These are phyloP conservation scores for Myxozyma mucilagina DNA, from an alignment of 805 yeast genomes.

Conservation along the genomic window DNA sequence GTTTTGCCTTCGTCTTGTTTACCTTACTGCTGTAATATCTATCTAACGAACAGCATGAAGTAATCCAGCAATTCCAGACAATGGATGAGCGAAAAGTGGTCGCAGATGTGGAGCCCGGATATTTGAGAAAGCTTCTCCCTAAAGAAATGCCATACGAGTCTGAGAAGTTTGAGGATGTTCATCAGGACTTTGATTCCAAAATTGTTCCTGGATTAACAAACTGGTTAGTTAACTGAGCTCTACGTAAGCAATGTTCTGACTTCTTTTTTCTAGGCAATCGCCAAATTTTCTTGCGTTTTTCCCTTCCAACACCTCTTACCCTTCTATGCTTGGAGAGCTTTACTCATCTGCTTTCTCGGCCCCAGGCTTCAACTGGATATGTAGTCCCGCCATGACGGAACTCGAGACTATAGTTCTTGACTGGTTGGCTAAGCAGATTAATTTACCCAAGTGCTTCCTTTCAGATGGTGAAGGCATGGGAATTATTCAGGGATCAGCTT, in stretches of 20 bases:
- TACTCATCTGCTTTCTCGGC: conserved; percentile 34
- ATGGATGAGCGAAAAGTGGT: conserved; percentile 21
- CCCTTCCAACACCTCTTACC: conserved; percentile 33
- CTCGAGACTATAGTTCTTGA: conserved; percentile 35
- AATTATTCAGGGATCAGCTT: conserved; percentile 35
- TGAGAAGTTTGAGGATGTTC: conserved; percentile 31
- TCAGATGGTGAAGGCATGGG: conserved; percentile 34
- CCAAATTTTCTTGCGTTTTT: conserved; percentile 35
- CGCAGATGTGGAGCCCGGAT: conserved; percentile 33
- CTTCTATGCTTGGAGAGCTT: conserved; percentile 34
- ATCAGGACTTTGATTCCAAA: conserved; percentile 25
- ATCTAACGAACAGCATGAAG: not conserved
- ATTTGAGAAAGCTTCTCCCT: conserved; percentile 28
- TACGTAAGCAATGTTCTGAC: not conserved
- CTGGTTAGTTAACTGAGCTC: conserved; percentile 15
- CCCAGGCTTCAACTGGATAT: conserved; percentile 36
- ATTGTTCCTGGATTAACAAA: conserved; percentile 34
- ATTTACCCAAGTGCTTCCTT: conserved; percentile 26
- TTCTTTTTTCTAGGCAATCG: conserved; percentile 25
- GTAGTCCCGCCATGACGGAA: conserved; percentile 35
- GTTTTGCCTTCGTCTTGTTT: not conserved
- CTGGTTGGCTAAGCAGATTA: conserved; percentile 34
- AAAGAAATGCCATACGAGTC: conserved; percentile 30
- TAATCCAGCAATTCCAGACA: conserved; percentile 28
- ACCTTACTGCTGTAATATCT: not conserved